phyloP scores from a whole-genome alignment of 2,329 filamentous ascomycete species.

The Parastagonospora avenae region DNA sequence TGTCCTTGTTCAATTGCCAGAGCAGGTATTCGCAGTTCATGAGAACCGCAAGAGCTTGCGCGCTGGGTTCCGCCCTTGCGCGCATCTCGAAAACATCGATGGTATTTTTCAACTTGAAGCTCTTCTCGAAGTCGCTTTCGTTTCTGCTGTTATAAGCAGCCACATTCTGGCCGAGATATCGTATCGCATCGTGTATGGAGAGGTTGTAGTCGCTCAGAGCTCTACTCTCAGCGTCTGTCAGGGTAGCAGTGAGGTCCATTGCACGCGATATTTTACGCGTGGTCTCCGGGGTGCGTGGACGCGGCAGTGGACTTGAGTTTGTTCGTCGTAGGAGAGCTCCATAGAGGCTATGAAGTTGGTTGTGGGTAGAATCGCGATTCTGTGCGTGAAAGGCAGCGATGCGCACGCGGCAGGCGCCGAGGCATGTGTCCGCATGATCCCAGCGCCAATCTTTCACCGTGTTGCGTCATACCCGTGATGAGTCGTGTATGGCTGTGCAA shows the following conservation, averaged over 20 bases:
- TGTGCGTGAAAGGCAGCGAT: conserved; percentile 15
- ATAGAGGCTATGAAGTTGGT: conserved; percentile 20
- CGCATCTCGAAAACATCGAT: conserved; percentile 34
- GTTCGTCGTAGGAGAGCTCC: conserved; percentile 18
- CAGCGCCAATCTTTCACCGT: background rate
- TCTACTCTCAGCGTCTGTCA: conserved; percentile 30
- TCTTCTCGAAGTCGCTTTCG: conserved; percentile 32
- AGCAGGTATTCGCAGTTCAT: conserved; percentile 46
- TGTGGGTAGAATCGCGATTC: conserved; percentile 20
- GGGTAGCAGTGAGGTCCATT: conserved; percentile 35
- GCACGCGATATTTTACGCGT: conserved; percentile 20
- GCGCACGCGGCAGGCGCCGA: conserved; percentile 15
- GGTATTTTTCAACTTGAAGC: conserved; percentile 38
- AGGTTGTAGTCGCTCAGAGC: conserved; percentile 25
- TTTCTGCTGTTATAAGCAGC: conserved; percentile 4
- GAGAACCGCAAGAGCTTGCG: conserved; percentile 30
- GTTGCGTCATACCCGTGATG: background rate
- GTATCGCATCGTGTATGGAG: conserved; percentile 18
- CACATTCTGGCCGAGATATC: conserved; percentile 11
- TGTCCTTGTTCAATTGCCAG: conserved; percentile 36
- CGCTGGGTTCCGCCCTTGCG: conserved; percentile 23
- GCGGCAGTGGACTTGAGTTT: conserved; percentile 9
- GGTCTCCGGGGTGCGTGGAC: conserved; percentile 19
- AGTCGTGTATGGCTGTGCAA: too few relatives aligned
- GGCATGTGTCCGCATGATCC: background rate